Base-by-base conservation (phyloP, 306 rosid species). In the Oxytropis ochrocephala region DNA sequence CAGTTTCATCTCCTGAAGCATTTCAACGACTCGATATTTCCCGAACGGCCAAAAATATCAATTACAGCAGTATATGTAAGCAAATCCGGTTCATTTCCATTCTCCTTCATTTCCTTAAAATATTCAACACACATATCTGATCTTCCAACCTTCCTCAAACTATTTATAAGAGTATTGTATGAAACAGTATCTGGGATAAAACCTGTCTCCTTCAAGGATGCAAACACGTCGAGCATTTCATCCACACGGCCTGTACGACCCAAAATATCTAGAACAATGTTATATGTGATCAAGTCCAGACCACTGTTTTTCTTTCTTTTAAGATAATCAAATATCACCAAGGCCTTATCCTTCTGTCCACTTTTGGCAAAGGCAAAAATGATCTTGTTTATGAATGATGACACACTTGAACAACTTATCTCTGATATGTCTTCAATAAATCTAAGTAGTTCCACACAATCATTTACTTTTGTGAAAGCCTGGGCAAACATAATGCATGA, bases 31-130 rank as follows among this genome's bases (percentile, higher is more conserved):
- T 87, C 86, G n/a, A 75, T 57, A 32, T 89, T 89, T 63, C 96
- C 97, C 57, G 88, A 74, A 44, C 91, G 69, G 16, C 97, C 96
- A 41, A 75, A 69, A 71, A 80, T 57, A 68, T 85, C 86, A 78
- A 89, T 89, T 58, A 87, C 36, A 49, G 96, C 90, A 55, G 86
- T 81, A 56, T 89, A 92, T 53, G 92, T 87, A 70, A 85, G 91
- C 88, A 87, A 77, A 85, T 89, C 90, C 29, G 89, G 89, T 66
- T 81, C 64, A 63, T 81, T 79, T 29, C 89, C 80, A 32, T 36
- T 85, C 59, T 80, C 86, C 62, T 48, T 74, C 98, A 92, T 92
- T 79, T 89, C 91, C 81, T 77, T 80, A 47, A 82, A 86, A 76
- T 82, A 89, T 6, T 61, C 41, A 48, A 73, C 1, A 33, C 92